Evolutionary conservation across 768 basidiomycete species (phyloP).

Genomic region (Termitomyces sp.): DNA sequence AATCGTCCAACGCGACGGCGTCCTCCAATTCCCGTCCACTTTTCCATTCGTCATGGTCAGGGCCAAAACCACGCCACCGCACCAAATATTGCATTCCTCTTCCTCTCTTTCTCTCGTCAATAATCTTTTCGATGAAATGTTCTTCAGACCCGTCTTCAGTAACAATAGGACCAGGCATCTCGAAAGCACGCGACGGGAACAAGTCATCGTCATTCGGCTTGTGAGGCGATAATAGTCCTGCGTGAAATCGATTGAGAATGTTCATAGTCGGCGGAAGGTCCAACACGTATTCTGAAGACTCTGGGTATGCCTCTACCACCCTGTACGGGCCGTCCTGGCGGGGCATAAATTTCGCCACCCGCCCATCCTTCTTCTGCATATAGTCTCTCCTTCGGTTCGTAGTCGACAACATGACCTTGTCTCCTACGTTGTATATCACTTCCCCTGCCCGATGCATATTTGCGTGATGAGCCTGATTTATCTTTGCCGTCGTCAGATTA

Average conservation of each 20-base stretch:
- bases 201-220: too few species aligned
- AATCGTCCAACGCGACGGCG: too few species aligned
- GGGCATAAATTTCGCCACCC: slow-evolving; percentile 30
- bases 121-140: too few species aligned
- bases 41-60: too few species aligned
- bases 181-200: too few species aligned
- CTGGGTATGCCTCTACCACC: slow-evolving; percentile 13
- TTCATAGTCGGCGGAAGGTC: not conserved
- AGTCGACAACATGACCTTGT: slow-evolving; percentile 27
- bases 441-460: not conserved
- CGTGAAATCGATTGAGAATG: not conserved
- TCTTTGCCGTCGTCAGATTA: not conserved
- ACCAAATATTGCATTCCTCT: too few species aligned
- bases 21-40: too few species aligned
- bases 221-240: too few species aligned
- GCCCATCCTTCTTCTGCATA: slow-evolving; percentile 13
- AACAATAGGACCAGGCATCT: not conserved
- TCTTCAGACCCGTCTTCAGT: too few species aligned
- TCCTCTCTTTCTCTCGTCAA: too few species aligned
- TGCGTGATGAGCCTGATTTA: not conserved
- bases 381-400: slow-evolving; percentile 18
- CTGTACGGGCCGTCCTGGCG: slow-evolving; percentile 23
- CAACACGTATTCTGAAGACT: slow-evolving; percentile 18
- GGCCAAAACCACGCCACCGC: too few species aligned
- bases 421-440: not conserved